Conservation (phyloP, 176 grass and related monocot species). For the Pontederia crassipes region DNA sequence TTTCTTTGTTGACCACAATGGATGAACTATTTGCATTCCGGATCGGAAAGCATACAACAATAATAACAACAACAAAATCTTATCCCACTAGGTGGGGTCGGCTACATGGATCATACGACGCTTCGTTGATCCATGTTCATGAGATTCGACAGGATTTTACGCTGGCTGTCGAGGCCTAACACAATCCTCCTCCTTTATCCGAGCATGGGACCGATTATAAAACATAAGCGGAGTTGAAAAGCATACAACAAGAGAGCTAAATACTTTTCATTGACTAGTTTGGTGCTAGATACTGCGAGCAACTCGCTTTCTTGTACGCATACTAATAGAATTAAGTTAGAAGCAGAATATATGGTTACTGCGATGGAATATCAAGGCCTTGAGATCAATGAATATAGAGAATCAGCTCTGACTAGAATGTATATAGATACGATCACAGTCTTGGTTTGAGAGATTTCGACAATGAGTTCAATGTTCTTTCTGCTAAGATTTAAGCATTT, state of each 20-base stretch:
- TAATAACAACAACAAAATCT: no score
- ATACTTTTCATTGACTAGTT: constrained; percentile 52
- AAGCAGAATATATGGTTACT: constrained; percentile 62
- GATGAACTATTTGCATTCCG: constrained; percentile 39
- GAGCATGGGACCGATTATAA: no score
- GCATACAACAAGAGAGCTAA: constrained; percentile 49
- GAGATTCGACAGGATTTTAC: no score
- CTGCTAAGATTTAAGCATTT: constrained; percentile 82
- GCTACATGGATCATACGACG: no score
- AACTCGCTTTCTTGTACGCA: constrained; percentile 63
- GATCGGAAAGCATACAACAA: constrained; percentile 51
- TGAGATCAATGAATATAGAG: constrained; percentile 70
- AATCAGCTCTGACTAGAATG: constrained; percentile 88
- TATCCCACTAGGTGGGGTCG: no score
- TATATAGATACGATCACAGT: constrained; percentile 59
- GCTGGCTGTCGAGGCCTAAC: no score
- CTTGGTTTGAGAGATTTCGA: constrained; percentile 66
- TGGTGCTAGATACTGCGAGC: constrained; percentile 59
- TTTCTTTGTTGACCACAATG: constrained; percentile 48
- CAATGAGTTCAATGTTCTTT: constrained; percentile 56
- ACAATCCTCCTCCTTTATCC: no score
- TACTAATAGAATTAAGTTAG: constrained; percentile 56
- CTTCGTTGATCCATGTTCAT: no score
- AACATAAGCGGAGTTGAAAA: constrained; percentile 35
- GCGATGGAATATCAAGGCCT: constrained; percentile 49